Base-by-base conservation (phyloP, 495 filamentous ascomycete species). In the Trichoderma asperelloides region DNA sequence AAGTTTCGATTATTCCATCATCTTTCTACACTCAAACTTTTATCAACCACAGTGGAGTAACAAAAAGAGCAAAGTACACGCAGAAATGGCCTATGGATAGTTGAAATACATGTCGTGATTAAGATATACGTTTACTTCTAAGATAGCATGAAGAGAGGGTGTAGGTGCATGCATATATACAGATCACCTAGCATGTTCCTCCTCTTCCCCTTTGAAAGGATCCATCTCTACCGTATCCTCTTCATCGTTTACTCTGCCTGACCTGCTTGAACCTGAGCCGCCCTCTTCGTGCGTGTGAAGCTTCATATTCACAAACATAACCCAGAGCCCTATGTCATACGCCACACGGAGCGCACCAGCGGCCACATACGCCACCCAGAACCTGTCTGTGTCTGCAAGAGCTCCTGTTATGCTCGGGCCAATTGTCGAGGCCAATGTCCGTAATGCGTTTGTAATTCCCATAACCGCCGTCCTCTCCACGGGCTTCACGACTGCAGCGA, bases 401-500 rank as follows among this genome's bases (percentile, higher is more conserved):
- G 91, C 69, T 15, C 92, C 92, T 0, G 92, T 96, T 15, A 91
- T 77, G 6, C 85, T 76, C 0, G 92, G 91, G 0, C 91, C 92
- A 7, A 83, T 75, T 69, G 84, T 87, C 72, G 87, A 81, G 15
- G 84, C 77, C 8, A 84, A 78, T 0, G 89, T 90, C 71, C 89
- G 86, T 62, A 91, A 79, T 16, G 91, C 86, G 70, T 89, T 87
- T 5, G 90, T 84, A 1, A 88, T 79, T 4, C 89, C 88, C 88
- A 93, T 88, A 39, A 93, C 89, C 0, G 90, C 91, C 0, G 92
- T 96, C 7, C 92, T 82, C 74, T 95, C 92, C 66, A 86, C 85
- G 0, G 89, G 86, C 33, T 86, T 81, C 6, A 95, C 84, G 0
- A 88, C 87, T 0, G 88, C 85, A 1, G 92, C 88, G 13, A 96